These are phyloP conservation scores for Lophiotrema nucula DNA, from an alignment of 495 filamentous ascomycete genomes.

Conservation along the genomic window DNA sequence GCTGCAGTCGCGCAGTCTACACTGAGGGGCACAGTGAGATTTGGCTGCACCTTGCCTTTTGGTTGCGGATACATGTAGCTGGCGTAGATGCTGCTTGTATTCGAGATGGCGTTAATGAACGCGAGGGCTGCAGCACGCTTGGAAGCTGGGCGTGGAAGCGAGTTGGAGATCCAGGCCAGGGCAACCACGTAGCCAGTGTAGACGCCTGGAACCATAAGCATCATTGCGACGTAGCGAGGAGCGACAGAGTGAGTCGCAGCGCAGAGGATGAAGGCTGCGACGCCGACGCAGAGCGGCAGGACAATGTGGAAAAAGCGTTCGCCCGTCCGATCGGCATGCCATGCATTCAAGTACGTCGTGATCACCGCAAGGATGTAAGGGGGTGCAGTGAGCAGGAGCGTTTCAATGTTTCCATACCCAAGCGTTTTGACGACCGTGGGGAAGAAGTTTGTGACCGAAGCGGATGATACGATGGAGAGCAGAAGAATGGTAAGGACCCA, in stretches of 20 bases:
- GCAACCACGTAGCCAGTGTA: conserved; percentile 68
- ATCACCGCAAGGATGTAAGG: conserved; percentile 60
- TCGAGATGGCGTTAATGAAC: conserved; percentile 78
- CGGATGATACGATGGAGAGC: conserved; percentile 68
- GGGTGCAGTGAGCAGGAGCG: conserved; percentile 74
- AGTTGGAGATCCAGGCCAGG: conserved; percentile 77
- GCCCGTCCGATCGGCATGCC: conserved; percentile 74
- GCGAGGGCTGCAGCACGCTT: conserved; percentile 82
- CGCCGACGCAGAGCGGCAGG: conserved; percentile 64
- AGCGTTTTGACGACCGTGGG: conserved; percentile 79
- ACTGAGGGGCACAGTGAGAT: conserved; percentile 62
- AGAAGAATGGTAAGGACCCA: conserved; percentile 69
- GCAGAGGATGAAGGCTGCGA: conserved; percentile 73
- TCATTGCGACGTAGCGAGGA: conserved; percentile 76
- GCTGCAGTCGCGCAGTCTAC: conserved; percentile 70
- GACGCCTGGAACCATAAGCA: conserved; percentile 71
- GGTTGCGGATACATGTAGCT: conserved; percentile 65
- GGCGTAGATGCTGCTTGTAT: conserved; percentile 71
- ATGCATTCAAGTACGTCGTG: conserved; percentile 68
- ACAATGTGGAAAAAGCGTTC: conserved; percentile 79
- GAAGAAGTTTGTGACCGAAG: conserved; percentile 86
- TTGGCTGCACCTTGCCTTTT: conserved; percentile 25
- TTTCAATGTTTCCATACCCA: conserved; percentile 62
- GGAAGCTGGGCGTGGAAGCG: conserved; percentile 75
- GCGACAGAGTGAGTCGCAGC: conserved; percentile 62